Base-by-base conservation (phyloP, 495 filamentous ascomycete genomes). In the Talaromyces proteolyticus region DNA sequence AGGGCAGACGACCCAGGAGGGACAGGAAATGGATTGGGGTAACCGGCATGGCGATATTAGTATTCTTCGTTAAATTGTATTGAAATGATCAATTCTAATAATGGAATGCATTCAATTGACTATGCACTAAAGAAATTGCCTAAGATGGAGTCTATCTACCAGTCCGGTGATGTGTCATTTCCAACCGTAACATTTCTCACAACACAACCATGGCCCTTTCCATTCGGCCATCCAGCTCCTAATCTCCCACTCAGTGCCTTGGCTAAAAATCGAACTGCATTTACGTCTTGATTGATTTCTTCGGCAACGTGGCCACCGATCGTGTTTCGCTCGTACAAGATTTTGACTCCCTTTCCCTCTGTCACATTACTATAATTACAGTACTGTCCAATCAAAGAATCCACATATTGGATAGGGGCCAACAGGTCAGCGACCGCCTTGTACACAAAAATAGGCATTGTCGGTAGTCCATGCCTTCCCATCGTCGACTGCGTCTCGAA, bases 21-120 rank as follows among this genome's bases (percentile, higher is more conserved):
- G 87, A 12, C 74, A 86, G 62, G 80, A 85, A 57, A 56, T 89
- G 21, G 86, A 89, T 56, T 90, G 84, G 83, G 75, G 72, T 51
- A 83, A 90, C 86, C 86, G 6, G 80, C 66, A n/a, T 88, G 86
- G 63, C 74, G 69, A 56, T 84, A 73, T 84, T 74, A 64, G 58
- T 48, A 37, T 26, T 48, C n/a, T n/a, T n/a, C n/a, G n/a, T n/a
- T n/a, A n/a, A n/a, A n/a, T n/a, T n/a, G n/a, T n/a, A n/a, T n/a
- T n/a, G n/a, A n/a, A n/a, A n/a, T n/a, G n/a, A n/a, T n/a, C n/a
- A n/a, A n/a, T n/a, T n/a, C n/a, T n/a, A n/a, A n/a, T n/a, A n/a
- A n/a, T n/a, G n/a, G n/a, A n/a, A n/a, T n/a, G n/a, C n/a, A n/a
- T n/a, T n/a, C n/a, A n/a, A n/a, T n/a, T n/a, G n/a, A n/a, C n/a